Conservation (phyloP, 2,329 filamentous ascomycete genomes). For the Cylindrodendrum hubeiense region DNA sequence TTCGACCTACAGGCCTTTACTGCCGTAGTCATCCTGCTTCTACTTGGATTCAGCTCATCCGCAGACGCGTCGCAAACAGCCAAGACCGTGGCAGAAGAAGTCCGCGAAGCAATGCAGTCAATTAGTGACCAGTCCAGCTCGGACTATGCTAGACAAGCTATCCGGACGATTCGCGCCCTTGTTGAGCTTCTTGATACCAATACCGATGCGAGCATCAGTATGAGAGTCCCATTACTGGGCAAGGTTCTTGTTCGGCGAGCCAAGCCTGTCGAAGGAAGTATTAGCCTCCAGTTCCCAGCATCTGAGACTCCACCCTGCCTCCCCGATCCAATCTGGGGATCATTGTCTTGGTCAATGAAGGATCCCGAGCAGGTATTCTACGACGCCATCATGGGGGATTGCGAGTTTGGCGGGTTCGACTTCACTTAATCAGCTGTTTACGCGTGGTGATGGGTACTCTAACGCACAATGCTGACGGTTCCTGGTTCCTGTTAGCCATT, state of each 20-base stretch:
- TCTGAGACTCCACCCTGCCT: too few relatives aligned
- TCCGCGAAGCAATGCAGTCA: neutral
- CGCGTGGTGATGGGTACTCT: too few relatives aligned
- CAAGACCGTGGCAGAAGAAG: neutral
- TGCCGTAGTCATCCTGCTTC: neutral
- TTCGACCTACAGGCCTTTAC: conserved; percentile 1
- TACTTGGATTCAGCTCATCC: neutral
- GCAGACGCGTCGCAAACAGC: neutral
- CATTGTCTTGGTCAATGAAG: too few relatives aligned
- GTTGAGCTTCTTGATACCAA: neutral
- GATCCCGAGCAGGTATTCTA: too few relatives aligned
- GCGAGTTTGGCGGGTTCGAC: too few relatives aligned
- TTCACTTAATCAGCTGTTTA: too few relatives aligned
- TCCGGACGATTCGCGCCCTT: neutral
- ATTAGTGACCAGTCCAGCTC: neutral
- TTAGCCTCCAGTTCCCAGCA: too few relatives aligned
- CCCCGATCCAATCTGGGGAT: too few relatives aligned
- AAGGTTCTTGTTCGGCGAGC: conserved; percentile 1
- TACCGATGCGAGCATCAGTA: neutral
- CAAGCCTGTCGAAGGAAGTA: too few relatives aligned
- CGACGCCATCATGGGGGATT: too few relatives aligned
- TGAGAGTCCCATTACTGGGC: neutral
- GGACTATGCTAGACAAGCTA: neutral
- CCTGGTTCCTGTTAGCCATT: too few relatives aligned
- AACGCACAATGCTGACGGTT: too few relatives aligned